These are phyloP conservation scores for Adansonia grandidieri DNA, from an alignment of 441 rosid genomes.

Conservation along the genomic window DNA sequence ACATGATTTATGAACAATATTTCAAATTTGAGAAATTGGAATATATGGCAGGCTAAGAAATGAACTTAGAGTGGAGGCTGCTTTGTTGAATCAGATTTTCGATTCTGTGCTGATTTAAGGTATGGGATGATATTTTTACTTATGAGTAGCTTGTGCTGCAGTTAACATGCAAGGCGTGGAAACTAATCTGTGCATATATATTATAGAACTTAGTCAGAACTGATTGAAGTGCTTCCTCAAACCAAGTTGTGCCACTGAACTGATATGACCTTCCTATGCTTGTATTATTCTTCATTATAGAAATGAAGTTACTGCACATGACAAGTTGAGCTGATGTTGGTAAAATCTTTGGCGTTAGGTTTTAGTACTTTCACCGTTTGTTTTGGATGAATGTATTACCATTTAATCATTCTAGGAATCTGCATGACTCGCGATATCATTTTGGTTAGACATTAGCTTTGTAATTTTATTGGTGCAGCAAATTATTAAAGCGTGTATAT, in stretches of 20 bases:
- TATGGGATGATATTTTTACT: neutral
- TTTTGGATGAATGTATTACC: too few species aligned
- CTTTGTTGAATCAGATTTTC: neutral
- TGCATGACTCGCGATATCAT: too few species aligned
- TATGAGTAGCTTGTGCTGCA: neutral
- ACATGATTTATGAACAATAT: neutral
- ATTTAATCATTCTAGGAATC: too few species aligned
- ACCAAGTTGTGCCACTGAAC: neutral
- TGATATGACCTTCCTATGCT: constrained; percentile 3
- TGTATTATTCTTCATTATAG: constrained; percentile 13
- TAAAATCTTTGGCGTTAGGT: too few species aligned
- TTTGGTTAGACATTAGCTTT: too few species aligned
- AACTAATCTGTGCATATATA: neutral
- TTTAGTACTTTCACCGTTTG: too few species aligned
- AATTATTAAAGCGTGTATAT: neutral
- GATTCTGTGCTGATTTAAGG: neutral
- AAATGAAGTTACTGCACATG: constrained; percentile 11
- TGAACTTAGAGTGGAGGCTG: constrained; percentile 32
- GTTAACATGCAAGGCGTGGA: neutral
- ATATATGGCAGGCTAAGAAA: constrained; percentile 41
- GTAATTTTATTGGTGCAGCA: neutral
- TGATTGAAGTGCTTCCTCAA: neutral
- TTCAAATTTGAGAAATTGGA: constrained; percentile 21
- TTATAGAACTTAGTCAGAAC: neutral
- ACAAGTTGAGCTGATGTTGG: constrained; percentile 27